Evolutionary conservation across 352 stramenopile species (phyloP), one percentile per base, ranked within the genome.

Genomic region (Phytophthora syringae): DNA sequence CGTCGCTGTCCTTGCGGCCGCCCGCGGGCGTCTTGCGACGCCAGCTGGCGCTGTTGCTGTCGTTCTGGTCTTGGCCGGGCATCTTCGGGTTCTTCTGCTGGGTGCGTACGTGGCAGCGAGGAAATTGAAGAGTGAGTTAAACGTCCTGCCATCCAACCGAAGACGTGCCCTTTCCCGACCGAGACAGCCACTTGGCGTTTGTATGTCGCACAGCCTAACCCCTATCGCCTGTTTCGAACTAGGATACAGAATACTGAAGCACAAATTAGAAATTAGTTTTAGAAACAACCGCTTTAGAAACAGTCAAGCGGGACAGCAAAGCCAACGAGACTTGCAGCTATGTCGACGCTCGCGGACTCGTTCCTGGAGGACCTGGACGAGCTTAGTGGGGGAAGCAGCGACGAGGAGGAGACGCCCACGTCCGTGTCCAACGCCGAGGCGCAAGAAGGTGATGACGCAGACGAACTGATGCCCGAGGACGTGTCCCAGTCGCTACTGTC

Each of bases 321-420:
- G 27, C 5, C 5, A 32, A 32, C n/a, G 27, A 44, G 2, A 18
- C 34, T 40, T 40, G 34, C 12, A 40, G 74, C n/a, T 27, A 95
- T 95, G 87, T 83, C 84, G 58, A 91, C 89, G 45, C 72, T 97
- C 7, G 89, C 89, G 6, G 89, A 94, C 65, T 95, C 89, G 28
- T 97, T 97, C 67, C 72, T 97, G 16, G 89, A 95, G 61, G 89
- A 97, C 70, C 74, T 97, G 37, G 89, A 97, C 62, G 86, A 96
- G 58, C 86, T 97, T 25, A 93, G 89, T 63, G 88, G 81, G 9
- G 82, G 80, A 16, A 94, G 86, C 66, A 87, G 84, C 58, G 81
- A 83, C 20, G 89, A 96, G 61, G 80, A 82, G 11, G 80, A 93
- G 62, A 50, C 66, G 16, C 20, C 58, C 36, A 27, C 34, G 36